Evolutionary conservation across 768 basidiomycete species (phyloP).

Genomic region (Leccinellum albellum): DNA sequence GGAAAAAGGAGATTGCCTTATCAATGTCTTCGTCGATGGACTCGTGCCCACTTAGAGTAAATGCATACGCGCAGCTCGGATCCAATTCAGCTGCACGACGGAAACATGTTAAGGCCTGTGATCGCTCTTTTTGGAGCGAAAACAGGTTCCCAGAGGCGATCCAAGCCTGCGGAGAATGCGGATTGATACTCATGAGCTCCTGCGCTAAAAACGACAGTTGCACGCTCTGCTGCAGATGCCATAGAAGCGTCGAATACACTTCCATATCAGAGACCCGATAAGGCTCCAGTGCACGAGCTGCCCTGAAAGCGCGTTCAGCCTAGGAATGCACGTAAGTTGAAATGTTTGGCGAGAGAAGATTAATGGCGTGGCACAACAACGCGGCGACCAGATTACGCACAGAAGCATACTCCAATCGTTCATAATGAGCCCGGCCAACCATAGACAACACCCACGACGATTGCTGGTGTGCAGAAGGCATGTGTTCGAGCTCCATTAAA

Average conservation of each 20-base stretch:
- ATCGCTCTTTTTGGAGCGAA: constrained; percentile 89
- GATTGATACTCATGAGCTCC: constrained; percentile 79
- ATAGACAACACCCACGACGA: constrained; percentile 78
- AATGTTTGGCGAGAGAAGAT: constrained; percentile 13
- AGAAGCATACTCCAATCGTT: constrained; percentile 81
- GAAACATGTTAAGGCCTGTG: constrained; percentile 93
- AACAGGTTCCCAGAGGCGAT: constrained; percentile 96
- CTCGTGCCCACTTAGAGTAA: constrained; percentile 95
- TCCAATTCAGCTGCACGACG: constrained; percentile 86
- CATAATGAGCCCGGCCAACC: constrained; percentile 86
- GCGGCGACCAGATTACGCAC: constrained; percentile 47
- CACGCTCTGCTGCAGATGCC: constrained; percentile 86
- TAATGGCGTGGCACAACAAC: constrained; percentile 8
- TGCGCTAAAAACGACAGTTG: constrained; percentile 91
- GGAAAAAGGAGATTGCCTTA: constrained; percentile 87
- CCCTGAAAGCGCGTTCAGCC: constrained; percentile 88
- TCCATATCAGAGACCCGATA: constrained; percentile 92
- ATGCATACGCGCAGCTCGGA: constrained; percentile 90
- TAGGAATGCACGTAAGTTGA: constrained; percentile 34
- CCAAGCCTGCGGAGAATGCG: constrained; percentile 88
- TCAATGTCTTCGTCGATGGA: constrained; percentile 94
- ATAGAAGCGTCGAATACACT: constrained; percentile 91
- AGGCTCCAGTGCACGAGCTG: constrained; percentile 81
- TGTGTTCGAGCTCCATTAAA: constrained; percentile 68
- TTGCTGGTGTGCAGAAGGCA: constrained; percentile 71